phyloP scores from a whole-genome alignment of 1,284 basidiomycete species.

The Ganoderma multipileum region DNA sequence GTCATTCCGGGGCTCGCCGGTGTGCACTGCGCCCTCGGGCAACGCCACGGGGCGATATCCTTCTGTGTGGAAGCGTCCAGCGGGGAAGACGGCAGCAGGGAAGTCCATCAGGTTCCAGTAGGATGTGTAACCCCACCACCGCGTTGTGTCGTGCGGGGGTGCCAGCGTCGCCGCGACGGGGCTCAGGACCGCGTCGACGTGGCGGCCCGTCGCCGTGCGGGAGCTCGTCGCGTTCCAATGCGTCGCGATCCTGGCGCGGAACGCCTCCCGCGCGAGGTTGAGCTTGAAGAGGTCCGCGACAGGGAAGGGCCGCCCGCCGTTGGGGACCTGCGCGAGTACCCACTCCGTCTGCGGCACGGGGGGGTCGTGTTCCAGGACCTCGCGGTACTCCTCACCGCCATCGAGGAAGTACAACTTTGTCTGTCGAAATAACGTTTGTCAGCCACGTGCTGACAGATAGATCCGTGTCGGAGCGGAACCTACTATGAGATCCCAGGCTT shows the following conservation, averaged over 20 bases:
- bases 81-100: constrained; percentile 60
- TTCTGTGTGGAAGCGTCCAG: constrained; percentile 41
- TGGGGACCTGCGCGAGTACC: constrained; percentile 51
- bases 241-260: constrained; percentile 49
- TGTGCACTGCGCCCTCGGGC: constrained; percentile 29
- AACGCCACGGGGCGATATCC: constrained; percentile 30
- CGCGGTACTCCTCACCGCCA: constrained; percentile 53
- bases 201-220: constrained; percentile 54
- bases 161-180: constrained; percentile 61
- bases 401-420: constrained; percentile 57
- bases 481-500: constrained; percentile 58
- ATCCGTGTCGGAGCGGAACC: constrained; percentile 33
- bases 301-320: constrained; percentile 44
- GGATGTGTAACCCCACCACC: constrained; percentile 60
- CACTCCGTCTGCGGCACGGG: constrained; percentile 54
- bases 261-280: constrained; percentile 52
- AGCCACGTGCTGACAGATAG: constrained; percentile 22
- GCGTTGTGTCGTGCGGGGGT: constrained; percentile 55
- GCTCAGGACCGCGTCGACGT: constrained; percentile 60
- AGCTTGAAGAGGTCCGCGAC: constrained; percentile 50
- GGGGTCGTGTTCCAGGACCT: constrained; percentile 47
- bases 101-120: constrained; percentile 68
- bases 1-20: constrained; percentile 44
- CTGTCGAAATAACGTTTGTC: constrained; percentile 37
- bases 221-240: constrained; percentile 60